Evolutionary conservation across 2,329 filamentous ascomycete genomes (phyloP).

Genomic region (Alternaria sp.): DNA sequence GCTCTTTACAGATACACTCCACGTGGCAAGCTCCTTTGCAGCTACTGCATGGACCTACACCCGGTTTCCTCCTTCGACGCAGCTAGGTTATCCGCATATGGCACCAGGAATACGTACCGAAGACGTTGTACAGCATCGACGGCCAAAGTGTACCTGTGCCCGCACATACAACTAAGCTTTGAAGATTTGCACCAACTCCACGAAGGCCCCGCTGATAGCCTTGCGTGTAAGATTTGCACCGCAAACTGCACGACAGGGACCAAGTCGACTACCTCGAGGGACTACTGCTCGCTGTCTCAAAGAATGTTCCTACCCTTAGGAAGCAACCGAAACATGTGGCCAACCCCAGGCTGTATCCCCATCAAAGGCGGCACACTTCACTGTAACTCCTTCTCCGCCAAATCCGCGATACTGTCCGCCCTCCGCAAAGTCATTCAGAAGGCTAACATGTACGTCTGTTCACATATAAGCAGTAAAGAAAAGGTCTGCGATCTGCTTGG

Average conservation of each 20-base stretch:
- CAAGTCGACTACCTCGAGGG: too few species aligned
- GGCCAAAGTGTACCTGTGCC: neutral
- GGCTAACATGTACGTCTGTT: neutral
- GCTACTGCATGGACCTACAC: neutral
- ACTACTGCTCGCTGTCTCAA: neutral
- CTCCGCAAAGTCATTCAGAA: neutral
- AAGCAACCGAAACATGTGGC: neutral
- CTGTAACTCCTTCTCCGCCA: neutral
- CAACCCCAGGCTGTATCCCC: neutral
- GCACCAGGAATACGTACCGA: fast-evolving
- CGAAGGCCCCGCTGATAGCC: fast-evolving
- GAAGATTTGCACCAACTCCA: neutral
- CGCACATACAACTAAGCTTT: neutral
- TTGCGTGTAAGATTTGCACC: neutral
- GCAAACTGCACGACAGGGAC: neutral
- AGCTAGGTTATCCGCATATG: fast-evolving
- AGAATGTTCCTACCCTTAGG: neutral
- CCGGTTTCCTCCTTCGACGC: neutral
- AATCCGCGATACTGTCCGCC: neutral
- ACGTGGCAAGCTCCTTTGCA: neutral
- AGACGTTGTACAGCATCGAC: neutral
- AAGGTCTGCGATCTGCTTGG: neutral
- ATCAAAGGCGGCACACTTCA: neutral
- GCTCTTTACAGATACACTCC: neutral
- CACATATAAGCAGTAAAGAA: fast-evolving